phyloP scores from a whole-genome alignment of 2,329 filamentous ascomycete species.

The Laburnicola sp. region DNA sequence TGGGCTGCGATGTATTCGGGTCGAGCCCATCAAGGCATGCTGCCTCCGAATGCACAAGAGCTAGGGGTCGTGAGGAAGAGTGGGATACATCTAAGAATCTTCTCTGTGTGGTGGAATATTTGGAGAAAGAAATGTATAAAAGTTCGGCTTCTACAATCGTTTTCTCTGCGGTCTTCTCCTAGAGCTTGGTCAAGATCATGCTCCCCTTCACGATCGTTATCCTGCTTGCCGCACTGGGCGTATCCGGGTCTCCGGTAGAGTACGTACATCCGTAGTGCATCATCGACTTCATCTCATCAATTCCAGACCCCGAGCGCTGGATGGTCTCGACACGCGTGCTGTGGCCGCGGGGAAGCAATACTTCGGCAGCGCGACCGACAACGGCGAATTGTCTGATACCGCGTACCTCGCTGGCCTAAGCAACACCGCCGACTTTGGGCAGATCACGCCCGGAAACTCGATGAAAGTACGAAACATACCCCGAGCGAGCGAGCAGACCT shows the following conservation, averaged over 20 bases:
- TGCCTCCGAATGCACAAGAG: neutral
- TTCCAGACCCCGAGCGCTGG: conserved; percentile 18
- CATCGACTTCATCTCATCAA: conserved; percentile 5
- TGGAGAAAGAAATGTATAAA: neutral
- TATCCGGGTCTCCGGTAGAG: conserved; percentile 18
- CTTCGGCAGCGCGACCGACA: conserved; percentile 34
- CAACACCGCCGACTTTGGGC: conserved; percentile 30
- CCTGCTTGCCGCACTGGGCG: conserved; percentile 20
- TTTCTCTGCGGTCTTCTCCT: neutral
- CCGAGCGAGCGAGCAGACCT: neutral
- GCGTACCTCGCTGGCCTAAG: conserved; percentile 21
- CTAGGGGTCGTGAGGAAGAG: neutral
- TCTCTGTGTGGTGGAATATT: neutral
- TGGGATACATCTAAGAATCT: neutral
- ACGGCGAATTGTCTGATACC: conserved; percentile 23
- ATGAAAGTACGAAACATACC: conserved; percentile 21
- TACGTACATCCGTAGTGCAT: conserved; percentile 1
- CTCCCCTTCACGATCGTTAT: conserved; percentile 15
- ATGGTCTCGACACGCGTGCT: conserved; percentile 29
- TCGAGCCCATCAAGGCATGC: neutral
- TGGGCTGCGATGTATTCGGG: neutral
- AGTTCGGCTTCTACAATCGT: neutral
- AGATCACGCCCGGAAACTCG: conserved; percentile 27
- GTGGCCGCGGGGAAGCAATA: conserved; percentile 27
- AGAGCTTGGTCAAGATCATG: conserved; percentile 4